Evolutionary conservation across 139 green algal genomes (phyloP).

Genomic region (Chlorella sp.): DNA sequence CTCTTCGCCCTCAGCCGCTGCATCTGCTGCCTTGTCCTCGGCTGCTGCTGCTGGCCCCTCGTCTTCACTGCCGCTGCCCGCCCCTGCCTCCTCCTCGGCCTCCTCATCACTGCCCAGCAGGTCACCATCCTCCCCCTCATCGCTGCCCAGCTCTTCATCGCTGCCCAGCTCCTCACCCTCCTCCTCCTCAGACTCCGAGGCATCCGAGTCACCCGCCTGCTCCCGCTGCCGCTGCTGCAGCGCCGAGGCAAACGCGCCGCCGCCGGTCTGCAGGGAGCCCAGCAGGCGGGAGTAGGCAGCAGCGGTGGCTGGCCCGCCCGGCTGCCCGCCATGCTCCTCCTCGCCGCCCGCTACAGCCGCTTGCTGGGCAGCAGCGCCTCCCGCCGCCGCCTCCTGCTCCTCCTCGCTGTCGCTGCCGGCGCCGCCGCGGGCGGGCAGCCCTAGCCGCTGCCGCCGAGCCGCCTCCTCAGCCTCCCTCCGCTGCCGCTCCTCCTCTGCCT

Average conservation of each 20-base stretch:
- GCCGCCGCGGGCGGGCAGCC: too few relatives aligned
- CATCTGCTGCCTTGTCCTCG: background rate
- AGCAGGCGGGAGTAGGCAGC: constrained; percentile 35
- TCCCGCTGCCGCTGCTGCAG: constrained; percentile 40
- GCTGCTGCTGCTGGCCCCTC: background rate
- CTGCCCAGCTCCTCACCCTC: background rate
- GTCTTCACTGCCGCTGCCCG: background rate
- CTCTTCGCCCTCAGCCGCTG: background rate
- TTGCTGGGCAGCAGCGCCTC: background rate
- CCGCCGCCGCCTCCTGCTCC: background rate
- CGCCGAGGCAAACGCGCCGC: constrained; percentile 23
- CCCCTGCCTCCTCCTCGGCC: background rate
- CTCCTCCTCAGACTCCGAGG: constrained; percentile 16
- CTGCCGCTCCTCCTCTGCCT: background rate
- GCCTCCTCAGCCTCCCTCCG: background rate
- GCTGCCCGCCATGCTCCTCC: background rate
- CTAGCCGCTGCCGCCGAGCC: background rate
- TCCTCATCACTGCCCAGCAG: background rate
- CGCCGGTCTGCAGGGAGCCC: background rate
- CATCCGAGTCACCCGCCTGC: constrained; percentile 30
- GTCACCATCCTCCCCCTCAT: too few relatives aligned
- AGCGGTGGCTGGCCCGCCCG: background rate
- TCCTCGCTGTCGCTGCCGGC: constrained; percentile 21
- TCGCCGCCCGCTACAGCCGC: background rate
- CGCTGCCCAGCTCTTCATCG: background rate